These are phyloP conservation scores for Aspergillus haitiensis DNA, from an alignment of 495 filamentous ascomycete species.

Conservation along the genomic window DNA sequence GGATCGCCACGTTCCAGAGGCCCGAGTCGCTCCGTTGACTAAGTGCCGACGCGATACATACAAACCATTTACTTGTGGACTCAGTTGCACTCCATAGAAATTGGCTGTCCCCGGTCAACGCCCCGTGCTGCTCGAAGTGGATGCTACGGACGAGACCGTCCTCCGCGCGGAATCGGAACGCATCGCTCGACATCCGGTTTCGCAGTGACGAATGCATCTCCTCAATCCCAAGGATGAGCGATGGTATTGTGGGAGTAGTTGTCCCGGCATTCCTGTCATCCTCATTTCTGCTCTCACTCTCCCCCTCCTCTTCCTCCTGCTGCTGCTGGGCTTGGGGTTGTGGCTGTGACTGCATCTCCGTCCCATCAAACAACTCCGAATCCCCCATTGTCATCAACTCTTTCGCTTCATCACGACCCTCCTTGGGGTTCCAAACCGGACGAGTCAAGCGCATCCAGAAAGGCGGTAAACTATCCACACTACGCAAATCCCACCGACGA, in stretches of 20 bases:
- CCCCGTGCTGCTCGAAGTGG: background rate
- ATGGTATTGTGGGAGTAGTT: too few relatives aligned
- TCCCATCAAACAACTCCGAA: background rate
- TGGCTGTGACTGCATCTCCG: too few relatives aligned
- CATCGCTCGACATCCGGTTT: background rate
- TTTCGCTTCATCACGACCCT: background rate
- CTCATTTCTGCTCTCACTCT: too few relatives aligned
- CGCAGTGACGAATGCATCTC: background rate
- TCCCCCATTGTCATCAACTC: background rate
- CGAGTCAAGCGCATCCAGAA: slow-evolving; percentile 10
- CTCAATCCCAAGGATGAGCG: background rate
- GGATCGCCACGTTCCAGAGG: slow-evolving; percentile 9
- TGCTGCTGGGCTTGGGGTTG: too few relatives aligned
- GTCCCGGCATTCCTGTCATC: too few relatives aligned
- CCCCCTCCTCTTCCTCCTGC: too few relatives aligned
- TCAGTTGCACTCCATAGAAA: background rate
- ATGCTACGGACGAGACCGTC: background rate
- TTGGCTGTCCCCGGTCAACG: background rate
- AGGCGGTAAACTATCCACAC: slow-evolving; percentile 11
- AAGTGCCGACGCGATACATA: background rate
- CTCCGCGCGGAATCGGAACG: slow-evolving; percentile 2
- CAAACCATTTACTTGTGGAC: background rate
- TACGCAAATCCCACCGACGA: background rate
- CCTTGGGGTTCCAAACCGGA: background rate
- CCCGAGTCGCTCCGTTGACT: slow-evolving; percentile 9